Percentiles rank a stretch among this genome's conserved stretches.
Conservation (phyloP, 169 alveolate species). For the Toxoplasma gondii region DNA sequence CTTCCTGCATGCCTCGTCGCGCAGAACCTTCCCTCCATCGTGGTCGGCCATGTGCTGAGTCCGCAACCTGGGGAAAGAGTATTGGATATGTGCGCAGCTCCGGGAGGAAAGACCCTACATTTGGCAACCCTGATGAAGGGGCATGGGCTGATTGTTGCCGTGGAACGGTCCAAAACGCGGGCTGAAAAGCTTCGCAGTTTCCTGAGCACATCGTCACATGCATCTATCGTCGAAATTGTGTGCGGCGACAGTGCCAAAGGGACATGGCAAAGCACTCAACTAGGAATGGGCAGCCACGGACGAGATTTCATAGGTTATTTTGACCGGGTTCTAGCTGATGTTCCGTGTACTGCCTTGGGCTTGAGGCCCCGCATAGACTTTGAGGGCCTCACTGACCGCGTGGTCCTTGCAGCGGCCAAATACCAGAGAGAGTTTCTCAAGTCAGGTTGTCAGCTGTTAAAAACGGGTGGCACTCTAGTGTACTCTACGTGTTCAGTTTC, state of each 20-base stretch:
- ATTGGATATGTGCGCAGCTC: constrained; percentile 92
- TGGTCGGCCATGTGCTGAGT: constrained; percentile 23
- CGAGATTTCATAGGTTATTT: constrained; percentile 61
- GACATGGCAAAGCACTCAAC: constrained; percentile 27
- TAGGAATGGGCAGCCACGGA: background rate
- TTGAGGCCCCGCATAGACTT: constrained; percentile 51
- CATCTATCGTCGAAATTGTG: constrained; percentile 9
- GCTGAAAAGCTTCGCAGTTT: background rate
- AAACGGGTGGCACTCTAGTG: constrained; percentile 37
- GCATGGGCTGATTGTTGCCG: constrained; percentile 32
- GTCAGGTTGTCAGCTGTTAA: constrained; percentile 29
- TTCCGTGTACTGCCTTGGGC: constrained; percentile 95
- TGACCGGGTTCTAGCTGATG: constrained; percentile 92
- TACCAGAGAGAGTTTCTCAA: constrained; percentile 40
- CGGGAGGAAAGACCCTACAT: constrained; percentile 84
- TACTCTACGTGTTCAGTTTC: constrained; percentile 56
- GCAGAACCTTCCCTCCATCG: constrained; percentile 54
- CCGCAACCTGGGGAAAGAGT: constrained; percentile 69
- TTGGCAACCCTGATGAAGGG: constrained; percentile 40
- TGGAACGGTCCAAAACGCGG: constrained; percentile 48
- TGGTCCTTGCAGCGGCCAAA: background rate
- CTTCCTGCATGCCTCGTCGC: constrained; percentile 51
- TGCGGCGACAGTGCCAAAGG: constrained; percentile 54
- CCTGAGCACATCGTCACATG: background rate
- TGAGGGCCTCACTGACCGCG: constrained; percentile 24